These are phyloP conservation scores for Candida dajiaensis DNA, from an alignment of 805 yeast species.

Conservation along the genomic window DNA sequence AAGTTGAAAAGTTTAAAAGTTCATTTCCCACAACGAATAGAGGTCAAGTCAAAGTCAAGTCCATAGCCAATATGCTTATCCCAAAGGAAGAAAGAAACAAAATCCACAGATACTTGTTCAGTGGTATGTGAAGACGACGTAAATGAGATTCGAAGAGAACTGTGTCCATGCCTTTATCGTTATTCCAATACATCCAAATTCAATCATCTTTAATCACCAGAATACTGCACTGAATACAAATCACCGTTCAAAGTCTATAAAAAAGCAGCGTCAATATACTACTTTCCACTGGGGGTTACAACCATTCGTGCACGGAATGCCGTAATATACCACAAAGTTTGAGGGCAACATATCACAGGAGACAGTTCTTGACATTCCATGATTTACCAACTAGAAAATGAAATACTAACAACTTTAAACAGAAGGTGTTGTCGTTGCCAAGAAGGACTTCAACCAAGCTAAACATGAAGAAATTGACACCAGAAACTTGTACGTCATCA, in stretches of 20 bases:
- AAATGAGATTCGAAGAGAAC: neutral
- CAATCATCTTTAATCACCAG: neutral
- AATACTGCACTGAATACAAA: neutral
- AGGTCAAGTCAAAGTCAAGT: conserved; percentile 11
- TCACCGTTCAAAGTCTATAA: neutral
- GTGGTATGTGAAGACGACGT: conserved; percentile 57
- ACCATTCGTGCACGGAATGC: neutral
- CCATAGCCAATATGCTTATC: conserved; percentile 70
- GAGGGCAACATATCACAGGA: neutral
- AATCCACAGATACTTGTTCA: conserved; percentile 98
- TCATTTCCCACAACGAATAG: conserved; percentile 1
- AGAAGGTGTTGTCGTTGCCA: conserved; percentile 99
- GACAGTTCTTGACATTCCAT: neutral
- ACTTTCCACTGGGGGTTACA: neutral
- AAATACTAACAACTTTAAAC: conserved; percentile 34
- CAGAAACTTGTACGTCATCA: conserved; percentile 95
- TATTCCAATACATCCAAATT: neutral
- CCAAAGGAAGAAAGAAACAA: conserved; percentile 99
- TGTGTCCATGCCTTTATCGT: neutral
- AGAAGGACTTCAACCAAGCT: conserved; percentile 97
- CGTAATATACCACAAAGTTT: neutral
- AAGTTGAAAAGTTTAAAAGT: conserved; percentile 14
- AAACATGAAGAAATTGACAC: conserved; percentile 98
- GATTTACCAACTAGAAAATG: neutral
- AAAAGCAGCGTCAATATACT: neutral